These are phyloP conservation scores for Neurospora sp. DNA, from an alignment of 495 filamentous ascomycete species.

Conservation along the genomic window DNA sequence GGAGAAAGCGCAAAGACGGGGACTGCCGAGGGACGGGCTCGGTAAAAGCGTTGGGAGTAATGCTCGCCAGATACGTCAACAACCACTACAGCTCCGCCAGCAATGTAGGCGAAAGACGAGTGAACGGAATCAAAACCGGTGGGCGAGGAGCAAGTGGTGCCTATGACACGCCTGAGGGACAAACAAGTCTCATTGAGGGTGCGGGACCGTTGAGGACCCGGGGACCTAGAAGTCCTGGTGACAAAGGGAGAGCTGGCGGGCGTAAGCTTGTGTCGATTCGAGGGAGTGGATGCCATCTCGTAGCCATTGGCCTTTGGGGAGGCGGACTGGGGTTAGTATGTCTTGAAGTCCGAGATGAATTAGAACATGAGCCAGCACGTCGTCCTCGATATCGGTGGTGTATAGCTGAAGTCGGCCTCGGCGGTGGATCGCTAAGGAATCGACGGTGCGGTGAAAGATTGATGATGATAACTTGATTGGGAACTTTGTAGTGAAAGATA, in stretches of 20 bases:
- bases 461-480: background rate
- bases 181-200: conserved; percentile 42
- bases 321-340: background rate
- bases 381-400: background rate
- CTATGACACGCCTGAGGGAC: conserved; percentile 72
- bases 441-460: background rate
- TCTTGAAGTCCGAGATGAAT: background rate
- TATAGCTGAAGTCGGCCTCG: background rate
- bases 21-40: conserved; percentile 69
- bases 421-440: background rate
- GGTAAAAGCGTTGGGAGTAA: conserved; percentile 77
- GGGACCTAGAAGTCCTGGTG: conserved; percentile 51
- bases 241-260: conserved; percentile 69
- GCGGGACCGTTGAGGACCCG: conserved; percentile 36
- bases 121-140: conserved; percentile 78
- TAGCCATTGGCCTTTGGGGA: conserved; percentile 36
- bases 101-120: conserved; percentile 77
- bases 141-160: conserved; percentile 73
- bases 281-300: conserved; percentile 48
- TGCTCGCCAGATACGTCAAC: conserved; percentile 65
- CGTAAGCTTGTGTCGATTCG: conserved; percentile 61
- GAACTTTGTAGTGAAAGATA: background rate
- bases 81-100: conserved; percentile 89
- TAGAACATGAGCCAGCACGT: background rate
- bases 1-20: conserved; percentile 45